These are phyloP conservation scores for Neospermospora avenae DNA, from an alignment of 2,329 filamentous ascomycete genomes.

Conservation along the genomic window DNA sequence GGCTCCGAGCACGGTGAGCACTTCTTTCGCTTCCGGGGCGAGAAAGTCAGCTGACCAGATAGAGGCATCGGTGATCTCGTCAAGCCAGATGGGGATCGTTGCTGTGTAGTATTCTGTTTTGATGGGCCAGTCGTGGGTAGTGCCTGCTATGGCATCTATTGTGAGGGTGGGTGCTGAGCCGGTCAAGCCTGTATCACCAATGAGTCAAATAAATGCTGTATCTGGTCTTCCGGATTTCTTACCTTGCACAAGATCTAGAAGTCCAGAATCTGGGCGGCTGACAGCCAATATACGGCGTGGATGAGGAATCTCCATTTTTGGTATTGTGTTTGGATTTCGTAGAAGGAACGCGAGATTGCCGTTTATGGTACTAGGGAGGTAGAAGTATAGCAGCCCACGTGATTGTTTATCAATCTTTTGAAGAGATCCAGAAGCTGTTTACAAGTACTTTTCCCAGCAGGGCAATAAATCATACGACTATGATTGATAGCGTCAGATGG, in stretches of 20 bases:
- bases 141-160: constrained; percentile 45
- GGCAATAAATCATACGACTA: too few species aligned
- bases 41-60: constrained; percentile 58
- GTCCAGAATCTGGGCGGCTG: constrained; percentile 39
- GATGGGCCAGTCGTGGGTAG: constrained; percentile 53
- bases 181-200: constrained; percentile 47
- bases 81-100: constrained; percentile 64
- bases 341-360: background rate
- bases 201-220: constrained; percentile 5
- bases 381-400: background rate
- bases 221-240: background rate
- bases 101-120: constrained; percentile 60
- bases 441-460: background rate
- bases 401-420: background rate
- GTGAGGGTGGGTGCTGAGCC: constrained; percentile 41
- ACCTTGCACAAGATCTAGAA: constrained; percentile 54
- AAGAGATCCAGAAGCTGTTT: background rate
- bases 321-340: constrained; percentile 5
- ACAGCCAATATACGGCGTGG: constrained; percentile 58
- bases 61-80: constrained; percentile 45
- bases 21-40: constrained; percentile 58
- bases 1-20: constrained; percentile 58
- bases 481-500: too few species aligned
- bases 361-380: too few species aligned
- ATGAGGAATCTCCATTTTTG: constrained; percentile 42